Percentiles rank a stretch among this genome's conserved stretches.
phyloP scores from a whole-genome alignment of 1,139 yeast species.

The Meyerozyma smithsonii region DNA sequence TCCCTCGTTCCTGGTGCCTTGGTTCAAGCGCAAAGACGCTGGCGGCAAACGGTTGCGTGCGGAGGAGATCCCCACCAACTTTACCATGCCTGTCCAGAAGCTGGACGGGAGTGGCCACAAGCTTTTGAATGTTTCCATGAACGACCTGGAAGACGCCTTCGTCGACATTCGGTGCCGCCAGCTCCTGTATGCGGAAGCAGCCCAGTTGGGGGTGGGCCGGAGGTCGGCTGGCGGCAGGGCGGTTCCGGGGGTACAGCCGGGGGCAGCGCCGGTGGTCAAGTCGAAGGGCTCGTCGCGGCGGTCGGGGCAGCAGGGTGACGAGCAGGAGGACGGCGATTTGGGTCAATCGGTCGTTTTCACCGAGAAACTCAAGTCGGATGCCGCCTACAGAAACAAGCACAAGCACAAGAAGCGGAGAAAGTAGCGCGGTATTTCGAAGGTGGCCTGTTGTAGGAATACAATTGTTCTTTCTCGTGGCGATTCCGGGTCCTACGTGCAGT shows the following conservation, averaged over 20 bases:
- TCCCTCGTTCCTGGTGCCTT: constrained; percentile 12
- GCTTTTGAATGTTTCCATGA: constrained; percentile 34
- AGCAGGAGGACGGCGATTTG: not conserved
- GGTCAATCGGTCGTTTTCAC: not conserved
- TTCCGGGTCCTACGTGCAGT: not conserved
- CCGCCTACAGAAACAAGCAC: not conserved
- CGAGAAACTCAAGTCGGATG: constrained; percentile 2
- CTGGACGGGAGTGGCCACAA: constrained; percentile 18
- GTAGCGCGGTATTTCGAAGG: not conserved
- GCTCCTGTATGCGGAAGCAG: constrained; percentile 44
- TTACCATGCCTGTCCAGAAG: constrained; percentile 22
- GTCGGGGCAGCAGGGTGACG: not conserved
- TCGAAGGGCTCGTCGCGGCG: no score
- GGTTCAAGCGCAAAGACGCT: constrained; percentile 14
- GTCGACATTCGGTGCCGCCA: constrained; percentile 34
- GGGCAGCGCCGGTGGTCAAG: no score
- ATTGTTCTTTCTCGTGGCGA: no score
- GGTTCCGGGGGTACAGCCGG: not conserved
- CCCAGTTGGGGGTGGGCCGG: constrained; percentile 12
- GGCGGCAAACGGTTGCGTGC: constrained; percentile 7
- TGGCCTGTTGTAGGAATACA: no score
- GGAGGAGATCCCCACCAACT: constrained; percentile 22
- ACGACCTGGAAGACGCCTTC: constrained; percentile 27
- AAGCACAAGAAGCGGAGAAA: constrained; percentile 1
- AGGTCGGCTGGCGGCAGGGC: constrained; percentile 15